Percentiles rank a stretch among this genome's conserved stretches.
These are phyloP conservation scores for Theileria parva DNA, from an alignment of 169 alveolate species.

Conservation along the genomic window DNA sequence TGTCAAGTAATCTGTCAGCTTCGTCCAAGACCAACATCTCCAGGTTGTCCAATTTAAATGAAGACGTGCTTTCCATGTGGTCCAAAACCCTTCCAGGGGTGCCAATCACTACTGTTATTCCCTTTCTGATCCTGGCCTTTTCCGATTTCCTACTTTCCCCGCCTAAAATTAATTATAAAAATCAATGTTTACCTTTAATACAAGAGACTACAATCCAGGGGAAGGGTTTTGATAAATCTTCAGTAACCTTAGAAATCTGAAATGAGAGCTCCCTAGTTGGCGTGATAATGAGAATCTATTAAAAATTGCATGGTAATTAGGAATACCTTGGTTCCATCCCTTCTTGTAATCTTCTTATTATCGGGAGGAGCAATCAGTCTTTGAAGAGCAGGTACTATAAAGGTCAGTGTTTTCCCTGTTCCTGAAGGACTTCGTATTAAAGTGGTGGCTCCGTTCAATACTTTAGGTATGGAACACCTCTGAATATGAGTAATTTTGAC, in stretches of 20 bases:
- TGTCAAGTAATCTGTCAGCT: slow-evolving; percentile 96
- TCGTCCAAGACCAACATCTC: slow-evolving; percentile 91
- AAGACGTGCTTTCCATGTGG: slow-evolving; percentile 87
- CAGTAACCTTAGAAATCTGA: slow-evolving; percentile 70
- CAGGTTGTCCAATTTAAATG: slow-evolving; percentile 83
- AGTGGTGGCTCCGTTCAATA: slow-evolving; percentile 94
- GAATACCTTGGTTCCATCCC: slow-evolving; percentile 61
- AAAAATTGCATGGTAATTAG: background rate
- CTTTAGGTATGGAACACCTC: slow-evolving; percentile 93
- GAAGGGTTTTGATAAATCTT: slow-evolving; percentile 69
- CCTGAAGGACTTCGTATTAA: slow-evolving; percentile 97
- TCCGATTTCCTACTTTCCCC: slow-evolving; percentile 90
- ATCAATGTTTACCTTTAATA: slow-evolving; percentile 63
- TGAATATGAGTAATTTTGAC: slow-evolving; percentile 90
- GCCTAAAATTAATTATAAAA: slow-evolving; percentile 69
- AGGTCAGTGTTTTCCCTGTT: slow-evolving; percentile 98
- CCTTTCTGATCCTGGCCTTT: slow-evolving; percentile 87
- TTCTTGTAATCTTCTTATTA: slow-evolving; percentile 38
- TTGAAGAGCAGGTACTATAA: slow-evolving; percentile 96
- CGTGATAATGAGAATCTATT: slow-evolving; percentile 68
- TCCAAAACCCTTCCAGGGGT: slow-evolving; percentile 98
- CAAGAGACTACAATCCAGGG: slow-evolving; percentile 81
- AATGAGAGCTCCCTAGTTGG: slow-evolving; percentile 84
- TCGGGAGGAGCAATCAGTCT: slow-evolving; percentile 80
- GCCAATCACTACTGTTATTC: slow-evolving; percentile 91